Conservation (phyloP, 2,329 filamentous ascomycete species). For the Monosporascus sp. region DNA sequence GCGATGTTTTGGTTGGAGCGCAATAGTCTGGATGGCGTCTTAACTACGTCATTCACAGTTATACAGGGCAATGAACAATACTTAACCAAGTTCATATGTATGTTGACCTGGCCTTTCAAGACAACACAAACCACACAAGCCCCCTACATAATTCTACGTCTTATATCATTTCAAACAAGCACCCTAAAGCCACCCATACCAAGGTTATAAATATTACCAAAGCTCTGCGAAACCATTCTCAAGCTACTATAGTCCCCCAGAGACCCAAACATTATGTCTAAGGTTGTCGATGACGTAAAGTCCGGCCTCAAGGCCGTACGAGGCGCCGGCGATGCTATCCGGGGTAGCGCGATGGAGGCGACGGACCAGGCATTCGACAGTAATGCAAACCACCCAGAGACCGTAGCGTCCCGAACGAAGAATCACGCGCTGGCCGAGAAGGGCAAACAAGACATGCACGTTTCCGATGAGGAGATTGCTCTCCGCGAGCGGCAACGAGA, state of each 20-base stretch:
- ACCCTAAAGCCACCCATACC: no score
- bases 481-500: conserved; percentile 15
- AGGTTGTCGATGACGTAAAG: conserved; percentile 26
- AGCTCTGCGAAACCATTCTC: neutral
- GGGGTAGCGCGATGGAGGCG: conserved; percentile 21
- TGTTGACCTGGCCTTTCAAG: no score
- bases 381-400: conserved; percentile 16
- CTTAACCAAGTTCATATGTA: no score
- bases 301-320: conserved; percentile 25
- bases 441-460: conserved; percentile 18
- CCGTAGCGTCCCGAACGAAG: conserved; percentile 17
- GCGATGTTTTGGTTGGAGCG: no score
- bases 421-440: conserved; percentile 18
- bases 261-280: conserved; percentile 18
- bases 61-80: no score
- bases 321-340: conserved; percentile 26
- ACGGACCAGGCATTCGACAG: conserved; percentile 25
- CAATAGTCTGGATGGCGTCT: no score
- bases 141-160: no score
- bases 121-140: no score
- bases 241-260: neutral
- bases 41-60: no score
- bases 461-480: conserved; percentile 19
- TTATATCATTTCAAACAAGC: no score
- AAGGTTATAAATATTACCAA: no score